A percentile compares a stretch with the other conserved stretches of the same genome.
These are phyloP conservation scores for Mycena galopus DNA, from an alignment of 768 basidiomycete species.

Conservation along the genomic window DNA sequence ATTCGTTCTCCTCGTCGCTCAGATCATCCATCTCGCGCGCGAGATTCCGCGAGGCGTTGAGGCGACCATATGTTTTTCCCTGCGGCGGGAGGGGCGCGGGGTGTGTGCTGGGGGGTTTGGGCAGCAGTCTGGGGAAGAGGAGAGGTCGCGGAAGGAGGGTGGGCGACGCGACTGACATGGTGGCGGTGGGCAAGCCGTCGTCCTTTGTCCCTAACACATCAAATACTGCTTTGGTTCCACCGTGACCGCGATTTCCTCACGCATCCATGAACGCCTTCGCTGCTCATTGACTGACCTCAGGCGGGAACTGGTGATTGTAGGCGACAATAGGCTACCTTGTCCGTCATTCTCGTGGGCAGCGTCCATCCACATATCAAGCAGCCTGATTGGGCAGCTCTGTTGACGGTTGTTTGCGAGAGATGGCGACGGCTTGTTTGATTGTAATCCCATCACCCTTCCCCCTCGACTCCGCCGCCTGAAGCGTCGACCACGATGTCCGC, in stretches of 20 bases:
- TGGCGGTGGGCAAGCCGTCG: no score
- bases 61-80: constrained; percentile 64
- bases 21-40: no score
- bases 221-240: no score
- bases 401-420: constrained; percentile 6
- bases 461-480: neutral
- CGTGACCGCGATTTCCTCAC: no score
- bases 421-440: constrained; percentile 26
- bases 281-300: no score
- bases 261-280: no score
- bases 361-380: no score
- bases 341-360: no score
- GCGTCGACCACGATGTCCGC: neutral
- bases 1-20: no score
- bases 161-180: constrained; percentile 70
- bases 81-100: constrained; percentile 68
- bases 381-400: neutral
- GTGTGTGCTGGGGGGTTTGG: constrained; percentile 75
- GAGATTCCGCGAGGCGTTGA: constrained; percentile 76
- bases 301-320: no score
- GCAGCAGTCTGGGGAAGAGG: constrained; percentile 74
- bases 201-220: no score
- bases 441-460: constrained; percentile 12
- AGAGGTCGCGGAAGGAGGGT: constrained; percentile 76
- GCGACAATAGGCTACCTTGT: no score